phyloP scores from a whole-genome alignment of 768 basidiomycete species.

The Termitomyces sp. region DNA sequence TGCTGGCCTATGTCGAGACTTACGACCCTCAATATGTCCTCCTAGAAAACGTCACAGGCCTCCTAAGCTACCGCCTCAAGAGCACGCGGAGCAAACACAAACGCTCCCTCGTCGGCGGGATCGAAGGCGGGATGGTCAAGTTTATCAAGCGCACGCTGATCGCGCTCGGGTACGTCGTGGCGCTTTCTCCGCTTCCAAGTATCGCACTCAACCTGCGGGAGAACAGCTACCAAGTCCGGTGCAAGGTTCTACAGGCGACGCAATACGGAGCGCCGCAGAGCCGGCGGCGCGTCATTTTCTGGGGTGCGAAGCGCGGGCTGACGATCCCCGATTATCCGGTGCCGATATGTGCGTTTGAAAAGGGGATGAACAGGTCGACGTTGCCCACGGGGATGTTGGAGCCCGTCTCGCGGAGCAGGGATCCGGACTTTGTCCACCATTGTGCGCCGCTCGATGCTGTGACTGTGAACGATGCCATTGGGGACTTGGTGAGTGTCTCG shows the following conservation, averaged over 20 bases:
- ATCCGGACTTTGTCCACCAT: conserved; percentile 32
- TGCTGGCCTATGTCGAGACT: conserved; percentile 65
- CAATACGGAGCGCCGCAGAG: conserved; percentile 71
- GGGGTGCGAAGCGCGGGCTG: conserved; percentile 53
- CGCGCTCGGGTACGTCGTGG: conserved; percentile 53
- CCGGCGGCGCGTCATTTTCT: conserved; percentile 62
- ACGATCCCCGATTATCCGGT: conserved; percentile 57
- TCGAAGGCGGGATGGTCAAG: conserved; percentile 59
- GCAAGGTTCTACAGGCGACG: conserved; percentile 60
- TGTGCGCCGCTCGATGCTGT: conserved; percentile 57
- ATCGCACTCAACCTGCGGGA: not conserved
- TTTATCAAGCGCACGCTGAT: conserved; percentile 55
- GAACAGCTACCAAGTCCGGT: conserved; percentile 60
- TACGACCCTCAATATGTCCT: conserved; percentile 60
- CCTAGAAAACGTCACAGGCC: conserved; percentile 67
- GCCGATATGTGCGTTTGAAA: conserved; percentile 50
- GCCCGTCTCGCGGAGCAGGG: conserved; percentile 38
- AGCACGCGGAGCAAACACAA: conserved; percentile 23
- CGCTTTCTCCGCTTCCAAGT: not conserved
- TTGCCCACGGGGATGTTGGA: conserved; percentile 39
- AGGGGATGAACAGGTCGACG: conserved; percentile 23
- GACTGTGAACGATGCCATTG: conserved; percentile 59
- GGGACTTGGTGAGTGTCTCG: conserved; percentile 51
- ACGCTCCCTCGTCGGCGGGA: conserved; percentile 25
- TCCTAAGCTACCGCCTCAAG: conserved; percentile 45